Conservation (phyloP, 1,139 yeast genomes). For the Debaryomyces singareniensis region DNA sequence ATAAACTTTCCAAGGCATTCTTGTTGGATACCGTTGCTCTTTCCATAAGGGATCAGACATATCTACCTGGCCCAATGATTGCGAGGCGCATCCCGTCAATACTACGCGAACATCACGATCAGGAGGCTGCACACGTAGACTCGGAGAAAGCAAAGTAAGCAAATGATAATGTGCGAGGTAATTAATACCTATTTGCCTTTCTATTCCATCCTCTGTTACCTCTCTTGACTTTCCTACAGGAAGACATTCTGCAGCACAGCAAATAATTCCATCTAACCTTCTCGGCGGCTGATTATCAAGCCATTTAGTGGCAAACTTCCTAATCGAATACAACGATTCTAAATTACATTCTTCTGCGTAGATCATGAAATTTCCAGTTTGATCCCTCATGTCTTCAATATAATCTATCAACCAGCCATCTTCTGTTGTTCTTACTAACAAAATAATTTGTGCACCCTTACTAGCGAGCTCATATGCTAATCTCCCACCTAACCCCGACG, state of each 20-base stretch:
- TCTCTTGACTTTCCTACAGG: conserved; percentile 62
- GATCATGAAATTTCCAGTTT: conserved; percentile 63
- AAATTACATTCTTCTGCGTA: conserved; percentile 89
- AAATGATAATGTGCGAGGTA: conserved; percentile 78
- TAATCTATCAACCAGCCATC: conserved; percentile 80
- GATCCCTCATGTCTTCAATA: conserved; percentile 67
- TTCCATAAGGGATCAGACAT: conserved; percentile 64
- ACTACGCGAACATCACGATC: conserved; percentile 87
- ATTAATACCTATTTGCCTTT: conserved; percentile 76
- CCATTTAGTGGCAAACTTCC: conserved; percentile 93
- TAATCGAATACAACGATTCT: conserved; percentile 63
- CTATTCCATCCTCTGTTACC: conserved; percentile 75
- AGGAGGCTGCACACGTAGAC: conserved; percentile 82
- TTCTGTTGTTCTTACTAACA: conserved; percentile 57
- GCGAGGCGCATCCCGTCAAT: conserved; percentile 69
- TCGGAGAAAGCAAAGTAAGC: conserved; percentile 70
- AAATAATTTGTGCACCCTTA: conserved; percentile 80
- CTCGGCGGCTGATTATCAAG: conserved; percentile 87
- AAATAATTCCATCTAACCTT: conserved; percentile 78
- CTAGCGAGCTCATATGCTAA: conserved; percentile 68
- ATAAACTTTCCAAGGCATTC: conserved; percentile 66
- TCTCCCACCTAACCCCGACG: conserved; percentile 82
- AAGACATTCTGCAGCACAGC: conserved; percentile 78
- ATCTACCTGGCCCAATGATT: conserved; percentile 64
- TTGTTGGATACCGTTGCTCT: conserved; percentile 51